Evolutionary conservation across 257 asterid genomes (phyloP), one percentile per base, ranked within the genome.

Genomic region (Salvia rosmarinus): DNA sequence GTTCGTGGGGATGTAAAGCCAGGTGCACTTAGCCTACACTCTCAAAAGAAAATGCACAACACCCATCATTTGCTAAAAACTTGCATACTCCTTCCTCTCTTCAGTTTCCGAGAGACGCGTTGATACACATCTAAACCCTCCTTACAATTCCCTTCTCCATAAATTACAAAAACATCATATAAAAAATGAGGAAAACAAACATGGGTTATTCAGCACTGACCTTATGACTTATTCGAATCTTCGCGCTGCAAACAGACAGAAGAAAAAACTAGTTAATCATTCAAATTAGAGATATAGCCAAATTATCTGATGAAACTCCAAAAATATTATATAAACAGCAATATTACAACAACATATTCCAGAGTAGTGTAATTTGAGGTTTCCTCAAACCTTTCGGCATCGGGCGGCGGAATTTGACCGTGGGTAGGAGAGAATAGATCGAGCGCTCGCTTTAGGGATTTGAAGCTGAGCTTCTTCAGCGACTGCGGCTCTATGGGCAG

Each of bases 401-500:
- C 97, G 51, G 93, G 85, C 37, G 96, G 89, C 57, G 98, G 95
- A 35, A 88, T 80, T 42, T 88, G 89, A 4, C 83, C 90, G 68
- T 88, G 96, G 4, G 77, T 71, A 35, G 98, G 97, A n/a, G 99
- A 86, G 81, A 95, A 95, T 11, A 88, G 77, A 86, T 95, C 99
- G 50, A 95, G 99, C 10, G 99, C 80, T 16, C 98, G 85, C 85
- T 91, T 95, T 50, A 85, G 50, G 52, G 96, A 95, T 72, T 91
- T 95, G 83, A 83, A 89, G 76, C 90, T 86, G 14, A 95, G 89
- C 80, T 89, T 95, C 92, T 89, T 95, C 42, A 91, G 64, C 12
- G 98, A 95, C 62, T 95, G 99, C 13, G 99, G 99, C 82, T 95
- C 99, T 21, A 95, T 89, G 4, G 96, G 82, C 13, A 86, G 68